Conservation (phyloP, 2,329 filamentous ascomycete genomes). For the Apiospora arundinis region DNA sequence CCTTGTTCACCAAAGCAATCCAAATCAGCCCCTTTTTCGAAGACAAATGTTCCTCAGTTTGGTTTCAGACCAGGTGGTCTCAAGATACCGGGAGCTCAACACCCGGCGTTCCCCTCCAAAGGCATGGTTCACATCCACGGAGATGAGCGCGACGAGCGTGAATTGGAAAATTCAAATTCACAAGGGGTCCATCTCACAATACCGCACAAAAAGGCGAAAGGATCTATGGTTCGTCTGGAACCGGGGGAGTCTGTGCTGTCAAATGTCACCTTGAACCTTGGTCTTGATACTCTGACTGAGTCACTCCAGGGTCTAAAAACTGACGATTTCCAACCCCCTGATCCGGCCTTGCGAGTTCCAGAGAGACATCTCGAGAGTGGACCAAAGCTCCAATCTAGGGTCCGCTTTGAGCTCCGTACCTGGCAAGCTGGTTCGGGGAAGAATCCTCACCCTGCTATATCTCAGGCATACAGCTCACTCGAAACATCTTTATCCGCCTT, state of each 20-base stretch:
- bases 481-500: conserved; percentile 74
- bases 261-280: conserved; percentile 44
- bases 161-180: background rate
- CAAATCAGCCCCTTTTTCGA: conserved; percentile 36
- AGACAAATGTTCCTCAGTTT: conserved; percentile 48
- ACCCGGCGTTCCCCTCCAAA: conserved; percentile 75
- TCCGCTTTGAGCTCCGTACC: conserved; percentile 54
- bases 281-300: conserved; percentile 43
- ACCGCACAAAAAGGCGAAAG: conserved; percentile 56
- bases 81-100: conserved; percentile 69
- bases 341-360: conserved; percentile 60
- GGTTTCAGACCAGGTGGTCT: conserved; percentile 52
- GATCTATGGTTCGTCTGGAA: conserved; percentile 48
- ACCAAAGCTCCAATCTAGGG: conserved; percentile 54
- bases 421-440: conserved; percentile 23
- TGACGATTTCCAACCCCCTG: conserved; percentile 51
- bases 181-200: conserved; percentile 23
- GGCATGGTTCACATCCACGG: conserved; percentile 70
- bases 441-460: conserved; percentile 63
- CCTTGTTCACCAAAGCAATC: conserved; percentile 57
- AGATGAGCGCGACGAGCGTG: conserved; percentile 22
- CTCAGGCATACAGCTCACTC: conserved; percentile 65
- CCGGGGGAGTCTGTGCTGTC: conserved; percentile 52
- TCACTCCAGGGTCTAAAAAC: conserved; percentile 44
- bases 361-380: conserved; percentile 65